Conservation (phyloP, 2,329 filamentous ascomycete species). For the Aspergillus fumigatiaffinis region DNA sequence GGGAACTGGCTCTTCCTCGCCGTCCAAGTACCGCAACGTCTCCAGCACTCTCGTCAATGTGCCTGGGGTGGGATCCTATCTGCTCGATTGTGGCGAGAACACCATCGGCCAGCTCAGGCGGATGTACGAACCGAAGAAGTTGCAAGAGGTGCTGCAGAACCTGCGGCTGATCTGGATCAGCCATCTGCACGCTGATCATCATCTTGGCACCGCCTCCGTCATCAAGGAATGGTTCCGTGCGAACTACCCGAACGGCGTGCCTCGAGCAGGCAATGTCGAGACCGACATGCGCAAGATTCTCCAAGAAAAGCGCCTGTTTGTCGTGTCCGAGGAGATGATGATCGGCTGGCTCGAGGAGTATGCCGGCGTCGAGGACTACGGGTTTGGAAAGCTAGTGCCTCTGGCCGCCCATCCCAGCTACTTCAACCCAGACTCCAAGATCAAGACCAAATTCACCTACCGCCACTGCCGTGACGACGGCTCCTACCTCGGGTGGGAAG, state of each 20-base stretch:
- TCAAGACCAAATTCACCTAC: conserved; percentile 27
- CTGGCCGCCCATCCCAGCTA: conserved; percentile 37
- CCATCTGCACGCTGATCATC: conserved; percentile 94
- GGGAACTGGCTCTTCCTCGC: conserved; percentile 84
- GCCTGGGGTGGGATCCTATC: conserved; percentile 79
- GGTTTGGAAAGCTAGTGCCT: conserved; percentile 56
- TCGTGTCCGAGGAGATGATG: conserved; percentile 71
- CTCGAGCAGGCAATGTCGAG: conserved; percentile 39
- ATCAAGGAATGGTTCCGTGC: conserved; percentile 74
- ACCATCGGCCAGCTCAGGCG: conserved; percentile 84
- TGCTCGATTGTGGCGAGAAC: conserved; percentile 89
- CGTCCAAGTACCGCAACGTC: conserved; percentile 93
- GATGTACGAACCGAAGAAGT: conserved; percentile 61
- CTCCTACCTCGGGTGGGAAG: conserved; percentile 17
- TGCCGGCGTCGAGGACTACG: conserved; percentile 70
- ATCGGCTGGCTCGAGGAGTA: conserved; percentile 76
- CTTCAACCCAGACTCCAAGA: conserved; percentile 15
- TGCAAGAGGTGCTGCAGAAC: conserved; percentile 69
- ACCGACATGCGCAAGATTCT: conserved; percentile 35
- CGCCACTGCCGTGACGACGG: conserved; percentile 27
- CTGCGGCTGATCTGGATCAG: conserved; percentile 86
- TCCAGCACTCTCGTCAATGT: conserved; percentile 81
- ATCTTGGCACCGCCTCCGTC: conserved; percentile 78
- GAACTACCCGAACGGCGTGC: conserved; percentile 41
- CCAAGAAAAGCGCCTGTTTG: conserved; percentile 48